phyloP scores from a whole-genome alignment of 805 yeast species.

The Pichia exigua region DNA sequence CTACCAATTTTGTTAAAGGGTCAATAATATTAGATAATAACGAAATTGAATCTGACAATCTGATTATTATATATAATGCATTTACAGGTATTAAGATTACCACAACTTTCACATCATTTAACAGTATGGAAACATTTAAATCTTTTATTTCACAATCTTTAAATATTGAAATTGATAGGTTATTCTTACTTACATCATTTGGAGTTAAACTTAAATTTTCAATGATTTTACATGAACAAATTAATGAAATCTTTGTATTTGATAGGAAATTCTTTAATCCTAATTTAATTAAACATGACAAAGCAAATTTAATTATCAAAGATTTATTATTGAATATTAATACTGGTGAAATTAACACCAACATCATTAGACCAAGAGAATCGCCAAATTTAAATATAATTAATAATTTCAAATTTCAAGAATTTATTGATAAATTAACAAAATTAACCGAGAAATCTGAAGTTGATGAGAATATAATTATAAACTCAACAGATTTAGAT shows the following conservation, averaged over 20 bases:
- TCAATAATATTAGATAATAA: conserved; percentile 1
- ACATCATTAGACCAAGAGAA: conserved; percentile 28
- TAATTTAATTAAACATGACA: conserved; percentile 13
- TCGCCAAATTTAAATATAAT: conserved; percentile 21
- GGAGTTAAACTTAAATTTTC: conserved; percentile 54
- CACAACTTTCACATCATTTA: conserved; percentile 33
- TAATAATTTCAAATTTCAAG: background rate
- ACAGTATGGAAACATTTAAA: conserved; percentile 35
- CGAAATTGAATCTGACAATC: conserved; percentile 13
- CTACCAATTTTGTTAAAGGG: conserved; percentile 12
- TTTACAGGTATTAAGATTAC: conserved; percentile 34
- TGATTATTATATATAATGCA: conserved; percentile 31
- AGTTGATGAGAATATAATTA: conserved; percentile 10
- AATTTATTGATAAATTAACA: background rate
- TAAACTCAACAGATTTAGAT: conserved; percentile 27
- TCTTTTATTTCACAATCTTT: conserved; percentile 34
- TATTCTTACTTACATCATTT: conserved; percentile 53
- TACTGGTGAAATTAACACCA: conserved; percentile 18
- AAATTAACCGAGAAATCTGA: background rate
- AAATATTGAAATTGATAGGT: conserved; percentile 32
- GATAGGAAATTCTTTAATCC: conserved; percentile 50
- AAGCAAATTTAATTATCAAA: conserved; percentile 10
- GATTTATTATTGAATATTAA: conserved; percentile 21
- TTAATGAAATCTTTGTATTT: conserved; percentile 50
- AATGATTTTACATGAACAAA: conserved; percentile 39